Evolutionary conservation across 768 basidiomycete species (phyloP), one percentile per base, ranked within the genome.

Genomic region (Hysterangium stoloniferum): DNA sequence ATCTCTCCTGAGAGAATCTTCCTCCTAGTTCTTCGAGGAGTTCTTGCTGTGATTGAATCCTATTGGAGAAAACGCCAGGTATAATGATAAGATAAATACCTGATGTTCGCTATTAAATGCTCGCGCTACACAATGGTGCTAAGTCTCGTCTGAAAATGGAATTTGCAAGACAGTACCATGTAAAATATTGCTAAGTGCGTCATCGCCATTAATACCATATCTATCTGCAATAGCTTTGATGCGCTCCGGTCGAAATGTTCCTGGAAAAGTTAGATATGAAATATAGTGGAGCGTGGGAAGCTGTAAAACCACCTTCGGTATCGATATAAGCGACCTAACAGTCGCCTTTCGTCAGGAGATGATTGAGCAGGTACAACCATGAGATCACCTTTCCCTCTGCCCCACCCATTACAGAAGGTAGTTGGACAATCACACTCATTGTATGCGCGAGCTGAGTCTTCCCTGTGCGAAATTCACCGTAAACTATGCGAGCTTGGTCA

Each of bases 371-470:
- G 41, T 31, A 20, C 6, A n/a, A 28, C 40, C 53, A 49, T 51
- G 51, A 36, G 41, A 54, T 38, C 46, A 82, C 87, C 74, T 90
- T 95, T 35, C 94, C 94, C 12, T 85, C 76, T 1, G 89, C 94
- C 6, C 94, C 94, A 5, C 92, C 93, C 59, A 93, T 75, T 44
- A 95, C 92, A 2, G 79, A 71, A 25, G 94, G 94, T 38, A 97
- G 77, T 61, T 98, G 94, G 4, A 90, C 68, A 4, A 93, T 71
- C 6, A 98, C 89, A 59, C 88, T 90, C 77, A 96, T 86, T 11
- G 94, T 98, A 66, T 96, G 95, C 22, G 90, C 91, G 44, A 95
- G 72, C 62, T 98, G 95, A 4, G 94, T 96, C 68, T 95, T 94
- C 27, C 94, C 94, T 0, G 95, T 97, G 28, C 94, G 79, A 66